A percentile compares a stretch with the other conserved stretches of the same genome.
phyloP scores from a whole-genome alignment of 441 rosid species.

The Mallotus japonicus region DNA sequence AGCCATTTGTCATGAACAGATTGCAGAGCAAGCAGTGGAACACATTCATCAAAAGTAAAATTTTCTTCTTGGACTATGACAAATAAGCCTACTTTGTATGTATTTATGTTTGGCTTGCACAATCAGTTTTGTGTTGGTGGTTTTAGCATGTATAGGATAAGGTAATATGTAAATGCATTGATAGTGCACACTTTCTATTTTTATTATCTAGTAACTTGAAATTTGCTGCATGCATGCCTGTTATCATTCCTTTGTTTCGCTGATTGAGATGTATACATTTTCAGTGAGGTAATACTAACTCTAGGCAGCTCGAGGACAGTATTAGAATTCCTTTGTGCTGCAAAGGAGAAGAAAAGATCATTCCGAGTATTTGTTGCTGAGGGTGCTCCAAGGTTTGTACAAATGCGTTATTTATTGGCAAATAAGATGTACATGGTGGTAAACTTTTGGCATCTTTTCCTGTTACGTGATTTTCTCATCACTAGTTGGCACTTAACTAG shows the following conservation, averaged over 20 bases:
- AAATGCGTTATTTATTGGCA: conserved; percentile 18
- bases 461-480: conserved; percentile 11
- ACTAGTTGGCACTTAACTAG: conserved; percentile 33
- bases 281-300: conserved; percentile 97
- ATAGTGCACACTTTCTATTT: background rate
- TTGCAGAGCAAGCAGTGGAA: conserved; percentile 98
- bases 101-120: background rate
- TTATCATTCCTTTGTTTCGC: conserved; percentile 5
- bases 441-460: conserved; percentile 9
- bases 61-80: conserved; percentile 14
- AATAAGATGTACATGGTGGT: conserved; percentile 18
- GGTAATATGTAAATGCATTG: background rate
- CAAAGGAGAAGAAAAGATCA: conserved; percentile 93
- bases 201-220: background rate
- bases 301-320: conserved; percentile 97
- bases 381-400: conserved; percentile 95
- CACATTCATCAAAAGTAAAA: conserved; percentile 98
- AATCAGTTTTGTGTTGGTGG: background rate
- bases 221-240: background rate
- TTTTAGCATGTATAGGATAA: background rate
- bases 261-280: conserved; percentile 25
- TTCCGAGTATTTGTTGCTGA: conserved; percentile 95
- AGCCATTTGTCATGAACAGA: conserved; percentile 87
- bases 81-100: conserved; percentile 1
- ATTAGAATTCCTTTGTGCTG: conserved; percentile 90